Conservation (phyloP, 495 filamentous ascomycete species). For the Mytilinidion resinicola region DNA sequence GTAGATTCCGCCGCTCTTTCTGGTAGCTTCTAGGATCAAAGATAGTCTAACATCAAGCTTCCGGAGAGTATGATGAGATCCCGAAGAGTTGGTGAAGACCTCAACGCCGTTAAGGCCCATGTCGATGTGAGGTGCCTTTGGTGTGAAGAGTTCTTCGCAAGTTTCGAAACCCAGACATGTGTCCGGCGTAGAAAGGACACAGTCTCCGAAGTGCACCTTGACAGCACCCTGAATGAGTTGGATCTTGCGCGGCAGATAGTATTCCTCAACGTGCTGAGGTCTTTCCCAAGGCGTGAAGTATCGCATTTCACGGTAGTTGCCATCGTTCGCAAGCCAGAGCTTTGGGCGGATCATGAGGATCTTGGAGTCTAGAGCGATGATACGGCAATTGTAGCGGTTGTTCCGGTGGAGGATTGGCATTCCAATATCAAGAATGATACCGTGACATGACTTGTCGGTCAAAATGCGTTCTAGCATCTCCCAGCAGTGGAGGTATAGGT, state of each 20-base stretch:
- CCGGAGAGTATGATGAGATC: constrained; percentile 63
- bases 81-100: constrained; percentile 72
- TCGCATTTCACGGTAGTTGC: constrained; percentile 47
- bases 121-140: constrained; percentile 38
- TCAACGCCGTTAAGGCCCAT: constrained; percentile 62
- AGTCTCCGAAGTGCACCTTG: constrained; percentile 70
- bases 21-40: constrained; percentile 69
- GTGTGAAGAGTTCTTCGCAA: constrained; percentile 38
- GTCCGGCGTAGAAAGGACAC: constrained; percentile 64
- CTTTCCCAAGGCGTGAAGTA: constrained; percentile 66
- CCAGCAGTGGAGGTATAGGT: constrained; percentile 56
- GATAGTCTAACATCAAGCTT: constrained; percentile 71
- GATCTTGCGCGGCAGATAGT: constrained; percentile 62
- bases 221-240: constrained; percentile 53
- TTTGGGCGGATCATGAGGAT: constrained; percentile 68
- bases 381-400: constrained; percentile 65
- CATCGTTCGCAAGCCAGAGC: constrained; percentile 58
- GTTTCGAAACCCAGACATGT: constrained; percentile 49
- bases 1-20: constrained; percentile 64
- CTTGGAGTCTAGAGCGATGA: constrained; percentile 53
- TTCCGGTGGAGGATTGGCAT: constrained; percentile 56
- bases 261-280: constrained; percentile 58
- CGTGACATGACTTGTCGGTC: constrained; percentile 56
- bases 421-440: constrained; percentile 61
- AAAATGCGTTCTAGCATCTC: constrained; percentile 65